These are phyloP conservation scores for Closterium sp. DNA, from an alignment of 139 green algal species.

Conservation along the genomic window DNA sequence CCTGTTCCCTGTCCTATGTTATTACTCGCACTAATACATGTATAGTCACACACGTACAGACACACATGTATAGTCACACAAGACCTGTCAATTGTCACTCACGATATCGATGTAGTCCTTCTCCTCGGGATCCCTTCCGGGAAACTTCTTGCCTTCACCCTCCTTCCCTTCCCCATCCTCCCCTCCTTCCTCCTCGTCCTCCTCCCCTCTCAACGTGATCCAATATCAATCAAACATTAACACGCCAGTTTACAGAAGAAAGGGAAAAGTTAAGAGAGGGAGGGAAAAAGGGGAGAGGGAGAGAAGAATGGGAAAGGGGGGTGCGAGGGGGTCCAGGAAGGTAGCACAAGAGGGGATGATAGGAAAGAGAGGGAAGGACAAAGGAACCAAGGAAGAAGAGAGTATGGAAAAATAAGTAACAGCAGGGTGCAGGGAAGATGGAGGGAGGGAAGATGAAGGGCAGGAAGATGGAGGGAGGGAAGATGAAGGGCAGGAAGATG, in stretches of 20 bases:
- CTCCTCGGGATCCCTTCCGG: slow-evolving; percentile 46
- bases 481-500: neutral
- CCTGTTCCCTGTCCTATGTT: too few species aligned
- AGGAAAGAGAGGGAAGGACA: neutral
- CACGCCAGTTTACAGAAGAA: neutral
- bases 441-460: neutral
- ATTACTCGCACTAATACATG: too few species aligned
- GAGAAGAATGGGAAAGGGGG: too few species aligned
- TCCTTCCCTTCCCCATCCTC: slow-evolving; percentile 16
- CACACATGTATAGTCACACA: too few species aligned
- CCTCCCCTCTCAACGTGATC: neutral
- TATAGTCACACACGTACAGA: too few species aligned
- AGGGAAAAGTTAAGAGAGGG: neutral
- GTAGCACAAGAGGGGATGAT: too few species aligned
- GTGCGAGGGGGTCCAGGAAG: too few species aligned
- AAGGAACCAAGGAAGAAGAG: neutral
- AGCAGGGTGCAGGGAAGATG: too few species aligned
- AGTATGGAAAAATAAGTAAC: too few species aligned
- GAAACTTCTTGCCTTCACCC: neutral
- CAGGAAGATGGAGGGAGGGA: neutral
- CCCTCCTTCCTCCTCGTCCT: slow-evolving; percentile 8
- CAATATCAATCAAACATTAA: neutral
- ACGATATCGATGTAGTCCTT: slow-evolving; percentile 11
- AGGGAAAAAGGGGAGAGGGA: neutral
- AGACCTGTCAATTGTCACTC: neutral